Evolutionary conservation across 345 rosid species (phyloP).

Genomic region (Bruguiera gymnorhiza): DNA sequence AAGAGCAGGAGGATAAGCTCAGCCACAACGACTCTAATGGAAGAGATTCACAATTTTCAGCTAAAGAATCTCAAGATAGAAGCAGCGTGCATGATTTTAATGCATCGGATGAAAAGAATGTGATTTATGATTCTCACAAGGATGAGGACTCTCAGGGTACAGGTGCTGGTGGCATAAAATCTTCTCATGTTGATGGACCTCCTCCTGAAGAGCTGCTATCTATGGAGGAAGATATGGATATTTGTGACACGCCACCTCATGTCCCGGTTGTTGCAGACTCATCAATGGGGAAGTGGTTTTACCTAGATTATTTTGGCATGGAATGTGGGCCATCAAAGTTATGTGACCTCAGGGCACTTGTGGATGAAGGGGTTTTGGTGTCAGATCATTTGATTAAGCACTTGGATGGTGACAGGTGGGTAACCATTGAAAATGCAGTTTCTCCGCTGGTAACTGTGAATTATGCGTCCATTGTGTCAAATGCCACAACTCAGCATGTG

Average conservation of each 20-base stretch:
- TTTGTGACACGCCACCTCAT: slow-evolving; percentile 95
- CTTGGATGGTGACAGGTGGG: slow-evolving; percentile 83
- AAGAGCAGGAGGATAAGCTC: slow-evolving; percentile 58
- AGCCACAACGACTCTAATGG: slow-evolving; percentile 44
- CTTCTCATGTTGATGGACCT: slow-evolving; percentile 42
- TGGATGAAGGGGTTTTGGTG: slow-evolving; percentile 72
- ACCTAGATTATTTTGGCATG: slow-evolving; percentile 80
- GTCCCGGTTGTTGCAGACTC: slow-evolving; percentile 53
- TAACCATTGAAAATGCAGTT: slow-evolving; percentile 92
- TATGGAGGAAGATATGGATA: slow-evolving; percentile 99
- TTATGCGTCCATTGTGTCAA: slow-evolving; percentile 62
- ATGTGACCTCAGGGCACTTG: slow-evolving; percentile 69
- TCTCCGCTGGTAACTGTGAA: slow-evolving; percentile 61
- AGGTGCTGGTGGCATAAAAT: slow-evolving; percentile 36
- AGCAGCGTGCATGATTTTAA: slow-evolving; percentile 28
- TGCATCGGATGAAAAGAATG: slow-evolving; percentile 45
- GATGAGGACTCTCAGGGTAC: slow-evolving; percentile 49
- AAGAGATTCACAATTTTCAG: slow-evolving; percentile 36
- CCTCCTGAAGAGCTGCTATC: slow-evolving; percentile 73
- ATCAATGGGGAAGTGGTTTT: slow-evolving; percentile 81
- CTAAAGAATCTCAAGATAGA: slow-evolving; percentile 62
- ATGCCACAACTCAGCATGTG: slow-evolving; percentile 64
- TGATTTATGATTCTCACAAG: slow-evolving; percentile 41
- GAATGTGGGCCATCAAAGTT: slow-evolving; percentile 86
- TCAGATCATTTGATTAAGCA: slow-evolving; percentile 94